Evolutionary conservation across 2,329 filamentous ascomycete species (phyloP), one percentile per base, ranked within the genome.

Genomic region (Cladophialophora exuberans): DNA sequence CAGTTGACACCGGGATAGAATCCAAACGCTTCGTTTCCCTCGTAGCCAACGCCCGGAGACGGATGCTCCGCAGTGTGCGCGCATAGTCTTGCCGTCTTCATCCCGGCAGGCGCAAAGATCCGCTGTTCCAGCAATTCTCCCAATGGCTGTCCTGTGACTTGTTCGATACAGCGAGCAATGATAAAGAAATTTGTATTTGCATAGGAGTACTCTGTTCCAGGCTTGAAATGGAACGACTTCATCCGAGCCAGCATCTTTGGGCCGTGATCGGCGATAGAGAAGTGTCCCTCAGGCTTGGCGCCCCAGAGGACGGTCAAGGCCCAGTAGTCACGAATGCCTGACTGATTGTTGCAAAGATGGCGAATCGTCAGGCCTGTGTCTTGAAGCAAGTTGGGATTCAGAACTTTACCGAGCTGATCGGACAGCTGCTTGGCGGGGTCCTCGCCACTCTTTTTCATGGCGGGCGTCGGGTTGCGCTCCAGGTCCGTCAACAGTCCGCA

Each of bases 301-400:
- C 75, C 75, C 72, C 72, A 75, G 6, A 77, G 69, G 7, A 71
- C 68, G 3, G 72, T 73, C 60, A 75, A 64, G 2, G 72, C 74
- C 74, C 75, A 77, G 56, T 77, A 77, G 60, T 77, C 75, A 4
- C 75, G 72, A 11, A 77, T 64, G 0, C 75, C 75, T 1, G 74
- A 76, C 54, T 74, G 72, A 63, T 72, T 78, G 55, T 74, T 67
- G 50, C 63, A 70, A 6, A 78, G 63, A 51, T 73, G 64, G 4
- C 68, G 61, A 13, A 77, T 54, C 3, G 65, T 73, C 47, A 76
- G 57, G 7, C 67, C 68, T 1, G 52, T 66, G 15, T 65, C 52
- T 11, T 62, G 36, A 3, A 61, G 56, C 3, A 71, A 44, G 20
- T 67, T 62, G 2, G 60, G 60, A n/a, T 42, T 57, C 5, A 71